A percentile compares a stretch with the other conserved stretches of the same genome.
phyloP scores from a whole-genome alignment of 352 stramenopile species.

The Globisporangium sylvaticum region DNA sequence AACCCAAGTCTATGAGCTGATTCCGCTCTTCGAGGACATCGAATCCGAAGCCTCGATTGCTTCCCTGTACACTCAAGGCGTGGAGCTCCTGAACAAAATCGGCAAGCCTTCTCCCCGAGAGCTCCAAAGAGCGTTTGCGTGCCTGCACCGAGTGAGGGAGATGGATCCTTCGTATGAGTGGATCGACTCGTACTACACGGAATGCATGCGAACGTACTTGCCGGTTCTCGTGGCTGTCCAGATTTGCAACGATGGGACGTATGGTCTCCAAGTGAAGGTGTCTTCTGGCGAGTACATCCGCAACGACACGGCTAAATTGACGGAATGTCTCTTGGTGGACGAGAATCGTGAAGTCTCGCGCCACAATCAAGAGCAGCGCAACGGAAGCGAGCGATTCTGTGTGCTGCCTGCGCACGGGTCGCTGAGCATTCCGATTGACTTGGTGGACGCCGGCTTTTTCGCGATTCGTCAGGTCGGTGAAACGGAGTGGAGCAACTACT shows the following conservation, averaged over 20 bases:
- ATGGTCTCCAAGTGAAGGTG: constrained; percentile 77
- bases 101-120: constrained; percentile 53
- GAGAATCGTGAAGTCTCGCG: constrained; percentile 36
- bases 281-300: constrained; percentile 65
- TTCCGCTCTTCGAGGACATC: constrained; percentile 67
- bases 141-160: constrained; percentile 62
- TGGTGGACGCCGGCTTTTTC: constrained; percentile 68
- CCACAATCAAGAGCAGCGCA: constrained; percentile 57
- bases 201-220: constrained; percentile 65
- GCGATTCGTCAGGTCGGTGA: constrained; percentile 83
- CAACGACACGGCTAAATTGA: constrained; percentile 77
- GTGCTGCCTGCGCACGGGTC: constrained; percentile 44
- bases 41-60: constrained; percentile 63
- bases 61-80: constrained; percentile 62
- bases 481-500: constrained; percentile 79
- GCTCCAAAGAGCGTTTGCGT: constrained; percentile 71
- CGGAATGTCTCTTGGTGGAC: constrained; percentile 68
- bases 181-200: constrained; percentile 78
- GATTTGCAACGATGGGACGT: constrained; percentile 65
- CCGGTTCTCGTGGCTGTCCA: constrained; percentile 67
- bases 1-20: constrained; percentile 76
- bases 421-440: constrained; percentile 69
- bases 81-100: constrained; percentile 60
- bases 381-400: constrained; percentile 47
- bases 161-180: constrained; percentile 78